A percentile compares a stretch with the other conserved stretches of the same genome.
Evolutionary conservation across 2,329 filamentous ascomycete species (phyloP).

Genomic region (Exophiala calicioides): DNA sequence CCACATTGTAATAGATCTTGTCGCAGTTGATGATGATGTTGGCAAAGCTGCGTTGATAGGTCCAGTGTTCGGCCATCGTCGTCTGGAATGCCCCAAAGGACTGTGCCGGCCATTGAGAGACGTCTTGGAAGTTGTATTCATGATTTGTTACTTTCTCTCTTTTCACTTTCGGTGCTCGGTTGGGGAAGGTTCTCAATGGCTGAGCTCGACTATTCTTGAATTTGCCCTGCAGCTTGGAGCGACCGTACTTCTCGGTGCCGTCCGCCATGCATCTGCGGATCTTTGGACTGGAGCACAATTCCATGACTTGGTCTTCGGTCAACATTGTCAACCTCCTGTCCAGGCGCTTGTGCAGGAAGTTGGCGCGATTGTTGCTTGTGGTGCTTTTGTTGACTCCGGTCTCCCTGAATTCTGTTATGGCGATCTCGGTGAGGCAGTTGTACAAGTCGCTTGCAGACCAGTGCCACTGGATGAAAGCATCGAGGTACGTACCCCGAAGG

Average conservation of each 20-base stretch:
- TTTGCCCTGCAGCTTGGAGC: constrained; percentile 16
- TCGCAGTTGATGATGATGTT: constrained; percentile 11
- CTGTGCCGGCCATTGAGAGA: constrained; percentile 7
- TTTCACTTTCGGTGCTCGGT: background rate
- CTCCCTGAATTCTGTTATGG: constrained; percentile 9
- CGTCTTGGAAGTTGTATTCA: background rate
- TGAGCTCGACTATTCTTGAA: constrained; percentile 14
- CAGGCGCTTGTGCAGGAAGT: constrained; percentile 22
- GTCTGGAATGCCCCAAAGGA: constrained; percentile 5
- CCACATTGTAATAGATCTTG: no score
- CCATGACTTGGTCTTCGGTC: constrained; percentile 7
- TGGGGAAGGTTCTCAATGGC: constrained; percentile 2
- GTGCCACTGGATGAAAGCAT: constrained; percentile 22
- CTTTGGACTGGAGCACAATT: constrained; percentile 11
- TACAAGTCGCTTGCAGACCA: constrained; percentile 21
- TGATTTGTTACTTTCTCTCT: background rate
- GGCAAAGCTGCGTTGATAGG: background rate
- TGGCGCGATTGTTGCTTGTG: constrained; percentile 11
- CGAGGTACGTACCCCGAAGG: constrained; percentile 15
- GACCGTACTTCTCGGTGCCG: constrained; percentile 14
- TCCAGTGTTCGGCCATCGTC: constrained; percentile 9
- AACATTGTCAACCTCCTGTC: constrained; percentile 2
- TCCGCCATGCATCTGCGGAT: constrained; percentile 12
- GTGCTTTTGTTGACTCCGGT: constrained; percentile 4
- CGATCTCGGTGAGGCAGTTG: constrained; percentile 6